Percentiles rank a stretch among this genome's conserved stretches.
These are phyloP conservation scores for Hyphopichia khmerensis DNA, from an alignment of 1,139 yeast genomes.

Conservation along the genomic window DNA sequence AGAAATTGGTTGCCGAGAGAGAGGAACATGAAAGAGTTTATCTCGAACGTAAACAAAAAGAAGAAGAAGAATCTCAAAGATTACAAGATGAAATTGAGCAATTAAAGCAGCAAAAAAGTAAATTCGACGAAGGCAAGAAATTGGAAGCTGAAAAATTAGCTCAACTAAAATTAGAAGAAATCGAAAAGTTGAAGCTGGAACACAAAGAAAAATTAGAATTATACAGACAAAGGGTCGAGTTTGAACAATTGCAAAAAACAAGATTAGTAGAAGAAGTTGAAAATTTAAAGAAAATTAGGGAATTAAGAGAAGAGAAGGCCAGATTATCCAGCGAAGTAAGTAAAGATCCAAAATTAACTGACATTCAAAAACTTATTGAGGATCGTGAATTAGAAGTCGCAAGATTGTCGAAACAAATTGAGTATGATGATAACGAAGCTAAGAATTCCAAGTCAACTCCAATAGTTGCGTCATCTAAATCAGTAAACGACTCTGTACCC, in stretches of 20 bases:
- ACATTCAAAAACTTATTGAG: constrained; percentile 34
- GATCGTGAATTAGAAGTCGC: constrained; percentile 38
- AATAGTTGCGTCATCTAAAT: constrained; percentile 9
- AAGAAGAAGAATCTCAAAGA: constrained; percentile 20
- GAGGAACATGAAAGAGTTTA: constrained; percentile 27
- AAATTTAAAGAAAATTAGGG: constrained; percentile 37
- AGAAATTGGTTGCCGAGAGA: constrained; percentile 24
- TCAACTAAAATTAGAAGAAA: constrained; percentile 31
- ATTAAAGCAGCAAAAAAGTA: constrained; percentile 23
- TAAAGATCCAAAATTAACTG: constrained; percentile 24
- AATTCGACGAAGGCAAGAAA: constrained; percentile 26
- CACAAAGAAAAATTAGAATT: constrained; percentile 31
- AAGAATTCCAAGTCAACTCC: constrained; percentile 7
- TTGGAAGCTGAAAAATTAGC: constrained; percentile 33
- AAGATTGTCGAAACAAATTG: constrained; percentile 33
- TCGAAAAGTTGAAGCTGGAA: constrained; percentile 33
- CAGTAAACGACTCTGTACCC: constrained; percentile 14
- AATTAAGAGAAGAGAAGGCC: constrained; percentile 39
- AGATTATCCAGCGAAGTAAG: constrained; percentile 28
- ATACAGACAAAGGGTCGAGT: constrained; percentile 30
- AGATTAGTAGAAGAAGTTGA: constrained; percentile 39
- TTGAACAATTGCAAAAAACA: constrained; percentile 35
- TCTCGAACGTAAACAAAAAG: constrained; percentile 25
- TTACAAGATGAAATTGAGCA: constrained; percentile 33
- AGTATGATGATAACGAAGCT: constrained; percentile 30